Percentiles rank a stretch among this genome's conserved stretches.
phyloP scores from a whole-genome alignment of 345 rosid species.

The Pistacia atlantica region DNA sequence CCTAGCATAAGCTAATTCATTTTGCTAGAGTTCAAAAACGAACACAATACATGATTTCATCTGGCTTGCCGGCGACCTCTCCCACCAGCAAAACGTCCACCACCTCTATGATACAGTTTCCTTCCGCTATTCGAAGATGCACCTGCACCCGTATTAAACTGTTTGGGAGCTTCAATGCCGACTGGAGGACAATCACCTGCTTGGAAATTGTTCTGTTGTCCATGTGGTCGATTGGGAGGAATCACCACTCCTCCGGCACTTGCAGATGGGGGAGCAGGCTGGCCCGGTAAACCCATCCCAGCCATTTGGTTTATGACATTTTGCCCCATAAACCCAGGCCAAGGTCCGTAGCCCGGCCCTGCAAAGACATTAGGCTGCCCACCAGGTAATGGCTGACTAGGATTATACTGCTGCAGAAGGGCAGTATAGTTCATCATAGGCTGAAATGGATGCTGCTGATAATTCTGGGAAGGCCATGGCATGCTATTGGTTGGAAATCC shows the following conservation, averaged over 20 bases:
- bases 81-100: constrained; percentile 45
- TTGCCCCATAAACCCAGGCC: constrained; percentile 55
- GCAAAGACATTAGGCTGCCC: constrained; percentile 50
- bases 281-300: constrained; percentile 43
- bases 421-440: constrained; percentile 42
- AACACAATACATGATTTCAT: constrained; percentile 8
- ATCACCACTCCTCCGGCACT: constrained; percentile 30
- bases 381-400: constrained; percentile 42
- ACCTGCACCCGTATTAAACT: constrained; percentile 43
- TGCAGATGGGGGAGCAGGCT: constrained; percentile 19
- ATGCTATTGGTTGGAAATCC: constrained; percentile 47
- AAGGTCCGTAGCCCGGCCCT: constrained; percentile 43
- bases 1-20: background rate
- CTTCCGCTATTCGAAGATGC: constrained; percentile 46
- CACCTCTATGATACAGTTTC: constrained; percentile 42
- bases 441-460: constrained; percentile 46
- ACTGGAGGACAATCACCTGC: constrained; percentile 14
- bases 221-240: constrained; percentile 18
- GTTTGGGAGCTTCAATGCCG: constrained; percentile 36
- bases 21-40: background rate
- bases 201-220: constrained; percentile 29
- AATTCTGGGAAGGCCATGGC: constrained; percentile 49
- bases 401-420: constrained; percentile 54
- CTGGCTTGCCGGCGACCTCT: constrained; percentile 36
- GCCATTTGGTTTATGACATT: constrained; percentile 49